Evolutionary conservation across 2,329 filamentous ascomycete genomes (phyloP).

Genomic region (Akanthomyces lecanii): DNA sequence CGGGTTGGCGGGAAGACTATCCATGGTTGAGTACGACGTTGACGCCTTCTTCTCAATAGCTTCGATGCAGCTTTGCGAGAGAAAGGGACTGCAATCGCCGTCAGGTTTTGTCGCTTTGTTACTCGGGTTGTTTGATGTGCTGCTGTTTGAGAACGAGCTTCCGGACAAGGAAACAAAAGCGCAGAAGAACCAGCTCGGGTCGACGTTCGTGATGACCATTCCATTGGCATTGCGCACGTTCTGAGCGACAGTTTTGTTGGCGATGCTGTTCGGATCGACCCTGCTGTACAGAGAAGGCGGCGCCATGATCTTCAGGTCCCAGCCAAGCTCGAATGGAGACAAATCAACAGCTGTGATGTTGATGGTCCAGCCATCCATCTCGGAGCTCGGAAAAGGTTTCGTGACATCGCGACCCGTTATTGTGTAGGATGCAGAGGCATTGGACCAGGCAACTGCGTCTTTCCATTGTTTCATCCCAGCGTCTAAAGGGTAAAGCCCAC

Average conservation of each 20-base stretch:
- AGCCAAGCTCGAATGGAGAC: neutral
- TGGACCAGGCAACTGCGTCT: neutral
- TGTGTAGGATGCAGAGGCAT: neutral
- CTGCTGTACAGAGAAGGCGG: slow-evolving; percentile 3
- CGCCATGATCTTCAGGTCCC: slow-evolving; percentile 8
- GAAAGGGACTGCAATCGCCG: slow-evolving; percentile 5
- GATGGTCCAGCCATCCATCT: slow-evolving; percentile 12
- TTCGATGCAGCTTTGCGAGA: neutral
- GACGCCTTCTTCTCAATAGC: slow-evolving; percentile 8
- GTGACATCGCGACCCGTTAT: slow-evolving; percentile 5
- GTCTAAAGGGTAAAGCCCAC: neutral
- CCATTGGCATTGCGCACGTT: neutral
- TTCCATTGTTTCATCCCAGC: neutral
- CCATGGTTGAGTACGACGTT: neutral
- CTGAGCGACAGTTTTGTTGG: neutral
- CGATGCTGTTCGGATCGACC: neutral
- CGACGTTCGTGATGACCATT: neutral
- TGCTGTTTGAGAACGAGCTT: neutral
- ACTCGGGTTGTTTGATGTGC: neutral
- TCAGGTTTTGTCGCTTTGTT: neutral
- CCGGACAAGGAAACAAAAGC: neutral
- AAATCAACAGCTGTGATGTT: slow-evolving; percentile 13
- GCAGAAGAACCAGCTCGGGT: slow-evolving; percentile 7
- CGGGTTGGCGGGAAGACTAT: neutral
- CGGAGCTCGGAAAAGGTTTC: neutral